phyloP scores from a whole-genome alignment of 2,329 filamentous ascomycete species.

The Endoconidiophora polonica region DNA sequence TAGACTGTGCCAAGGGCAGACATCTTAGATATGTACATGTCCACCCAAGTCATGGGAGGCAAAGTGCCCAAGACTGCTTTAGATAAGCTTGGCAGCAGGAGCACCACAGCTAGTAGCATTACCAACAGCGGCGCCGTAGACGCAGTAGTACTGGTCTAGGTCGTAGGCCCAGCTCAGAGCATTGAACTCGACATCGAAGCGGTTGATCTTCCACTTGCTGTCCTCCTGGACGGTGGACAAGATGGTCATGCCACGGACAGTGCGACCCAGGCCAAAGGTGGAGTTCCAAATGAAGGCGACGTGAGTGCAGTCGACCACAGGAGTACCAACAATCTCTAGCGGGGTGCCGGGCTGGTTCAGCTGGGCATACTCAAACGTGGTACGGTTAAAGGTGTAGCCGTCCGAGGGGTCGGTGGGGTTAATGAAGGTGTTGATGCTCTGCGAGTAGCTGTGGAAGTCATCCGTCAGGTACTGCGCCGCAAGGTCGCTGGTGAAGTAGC shows the following conservation, averaged over 20 bases:
- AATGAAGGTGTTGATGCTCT: conserved; percentile 15
- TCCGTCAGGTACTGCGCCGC: conserved; percentile 12
- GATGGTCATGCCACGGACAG: conserved; percentile 13
- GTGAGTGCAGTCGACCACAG: conserved; percentile 12
- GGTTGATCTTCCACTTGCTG: conserved; percentile 13
- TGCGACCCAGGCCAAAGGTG: conserved; percentile 13
- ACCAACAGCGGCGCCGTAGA: conserved; percentile 11
- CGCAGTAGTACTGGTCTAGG: conserved; percentile 14
- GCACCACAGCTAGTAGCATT: conserved; percentile 11
- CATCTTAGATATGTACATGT: too few relatives aligned
- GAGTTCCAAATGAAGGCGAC: conserved; percentile 13
- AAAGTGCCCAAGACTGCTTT: not conserved
- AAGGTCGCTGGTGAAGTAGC: conserved; percentile 34
- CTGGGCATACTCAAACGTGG: conserved; percentile 11
- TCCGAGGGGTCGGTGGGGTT: conserved; percentile 8
- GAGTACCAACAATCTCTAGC: conserved; percentile 5
- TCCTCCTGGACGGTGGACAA: conserved; percentile 14
- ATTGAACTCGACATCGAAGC: conserved; percentile 15
- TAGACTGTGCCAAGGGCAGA: too few relatives aligned
- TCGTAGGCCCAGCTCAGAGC: conserved; percentile 14
- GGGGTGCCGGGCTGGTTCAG: conserved; percentile 7
- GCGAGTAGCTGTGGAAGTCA: conserved; percentile 12
- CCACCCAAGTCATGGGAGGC: not conserved
- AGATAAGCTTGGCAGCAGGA: conserved; percentile 2
- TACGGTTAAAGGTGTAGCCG: conserved; percentile 13